Evolutionary conservation across 352 stramenopile species (phyloP), one percentile per base, ranked within the genome.

Genomic region (Phytophthora sp.): DNA sequence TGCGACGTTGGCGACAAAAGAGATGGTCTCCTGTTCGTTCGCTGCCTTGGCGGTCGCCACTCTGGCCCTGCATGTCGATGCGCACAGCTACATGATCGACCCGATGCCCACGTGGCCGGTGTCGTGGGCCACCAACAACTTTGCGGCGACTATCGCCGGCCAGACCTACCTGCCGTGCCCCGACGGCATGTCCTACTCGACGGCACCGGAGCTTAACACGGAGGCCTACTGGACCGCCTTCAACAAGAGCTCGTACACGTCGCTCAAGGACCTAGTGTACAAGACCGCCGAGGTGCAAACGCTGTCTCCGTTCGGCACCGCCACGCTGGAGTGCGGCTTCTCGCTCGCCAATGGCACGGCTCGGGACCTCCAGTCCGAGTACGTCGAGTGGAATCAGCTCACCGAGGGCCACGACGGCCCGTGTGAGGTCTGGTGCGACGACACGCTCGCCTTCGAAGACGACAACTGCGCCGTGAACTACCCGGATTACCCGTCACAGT

Each of bases 351-450:
- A 73, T 4, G 73, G 70, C 27, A 69, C 51, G 11, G 59, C 72
- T 18, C 66, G 72, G 0, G 62, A 75, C n/a, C 56, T 79, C 20
- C 74, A 70, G 9, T 62, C 65, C 24, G 37, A 61, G 34, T 64
- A 63, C 27, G 60, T 72, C 31, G 57, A 69, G 48, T 77, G 64
- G 59, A 62, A 52, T 8, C 30, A 62, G 15, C 54, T 69, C 18
- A 70, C 62, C 1, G 44, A 58, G 31, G 32, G 32, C 38, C 73
- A 82, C 45, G 57, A 83, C 10, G 76, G 73, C n/a, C 76, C 76
- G n/a, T 85, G 76, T 28, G 70, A 85, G 50, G 59, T 85, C 39
- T 81, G 67, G 60, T 85, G 73, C 53, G 73, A 84, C 62, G 69
- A 74, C 38, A 56, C 45, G 13, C 53, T 66, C 20, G 72, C 62